These are phyloP conservation scores for Gossypium anomalum DNA, from an alignment of 345 rosid genomes.

Conservation along the genomic window DNA sequence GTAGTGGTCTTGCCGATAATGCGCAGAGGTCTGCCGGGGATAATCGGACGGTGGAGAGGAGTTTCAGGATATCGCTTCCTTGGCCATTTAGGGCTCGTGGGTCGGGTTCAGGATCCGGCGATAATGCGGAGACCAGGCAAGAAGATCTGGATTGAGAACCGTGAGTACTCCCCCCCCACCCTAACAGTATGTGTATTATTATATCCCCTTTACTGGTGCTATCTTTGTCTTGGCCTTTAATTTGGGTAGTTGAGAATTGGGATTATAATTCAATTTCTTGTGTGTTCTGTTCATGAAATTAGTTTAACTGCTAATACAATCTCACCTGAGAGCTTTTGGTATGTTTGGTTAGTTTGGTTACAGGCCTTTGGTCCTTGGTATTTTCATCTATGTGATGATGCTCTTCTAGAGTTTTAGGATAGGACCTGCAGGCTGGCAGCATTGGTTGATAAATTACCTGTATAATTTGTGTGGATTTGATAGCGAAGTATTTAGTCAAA, in stretches of 20 bases:
- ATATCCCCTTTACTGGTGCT: background rate
- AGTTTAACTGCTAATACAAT: background rate
- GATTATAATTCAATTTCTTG: background rate
- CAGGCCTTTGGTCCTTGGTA: background rate
- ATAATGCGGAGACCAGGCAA: conserved; percentile 40
- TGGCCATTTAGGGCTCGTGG: conserved; percentile 42
- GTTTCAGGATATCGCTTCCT: conserved; percentile 54
- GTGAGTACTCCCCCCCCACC: conserved; percentile 8
- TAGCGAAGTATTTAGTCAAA: background rate
- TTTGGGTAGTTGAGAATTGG: background rate
- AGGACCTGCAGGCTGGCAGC: background rate
- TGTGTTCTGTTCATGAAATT: background rate
- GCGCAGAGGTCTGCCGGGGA: conserved; percentile 28
- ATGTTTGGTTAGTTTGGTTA: conserved; percentile 5
- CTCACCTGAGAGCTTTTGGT: background rate
- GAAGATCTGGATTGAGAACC: conserved; percentile 60
- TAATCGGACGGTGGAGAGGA: conserved; percentile 38
- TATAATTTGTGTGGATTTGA: background rate
- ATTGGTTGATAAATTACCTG: background rate
- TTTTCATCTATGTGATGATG: background rate
- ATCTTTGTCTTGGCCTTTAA: background rate
- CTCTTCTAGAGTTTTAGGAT: background rate
- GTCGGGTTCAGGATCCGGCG: conserved; percentile 29
- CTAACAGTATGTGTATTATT: background rate
- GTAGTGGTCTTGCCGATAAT: conserved; percentile 14